phyloP scores from a whole-genome alignment of 2,329 filamentous ascomycete species.

The Phoma herbarum region DNA sequence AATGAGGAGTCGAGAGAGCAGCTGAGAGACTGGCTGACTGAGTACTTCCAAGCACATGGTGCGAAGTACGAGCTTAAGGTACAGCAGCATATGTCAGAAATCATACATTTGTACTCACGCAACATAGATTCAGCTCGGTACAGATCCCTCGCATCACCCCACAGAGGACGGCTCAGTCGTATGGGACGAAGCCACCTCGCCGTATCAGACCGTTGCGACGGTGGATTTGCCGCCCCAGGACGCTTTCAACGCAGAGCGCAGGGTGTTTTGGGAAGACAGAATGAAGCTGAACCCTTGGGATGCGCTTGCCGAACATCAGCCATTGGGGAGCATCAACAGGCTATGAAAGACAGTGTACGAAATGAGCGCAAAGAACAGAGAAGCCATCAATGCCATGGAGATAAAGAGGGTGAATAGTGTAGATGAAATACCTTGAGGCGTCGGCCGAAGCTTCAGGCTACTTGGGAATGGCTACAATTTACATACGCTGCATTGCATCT shows the following conservation, averaged over 20 bases:
- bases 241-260: constrained; percentile 31
- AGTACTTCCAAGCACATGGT: constrained; percentile 30
- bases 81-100: neutral
- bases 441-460: no score
- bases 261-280: constrained; percentile 42
- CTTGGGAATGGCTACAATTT: neutral
- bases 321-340: constrained; percentile 41
- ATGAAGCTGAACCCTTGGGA: constrained; percentile 43
- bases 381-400: constrained; percentile 32
- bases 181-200: constrained; percentile 44
- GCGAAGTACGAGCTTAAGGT: constrained; percentile 44
- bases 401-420: constrained; percentile 25
- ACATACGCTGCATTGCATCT: neutral
- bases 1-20: constrained; percentile 32
- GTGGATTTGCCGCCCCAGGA: constrained; percentile 41
- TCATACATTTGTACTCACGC: neutral
- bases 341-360: constrained; percentile 40
- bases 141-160: constrained; percentile 37
- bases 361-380: constrained; percentile 38
- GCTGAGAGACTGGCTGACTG: constrained; percentile 39
- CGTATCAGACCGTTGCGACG: constrained; percentile 42
- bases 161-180: constrained; percentile 44
- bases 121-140: constrained; percentile 41
- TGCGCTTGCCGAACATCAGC: constrained; percentile 38
- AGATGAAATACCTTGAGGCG: constrained; percentile 32